Evolutionary conservation across 225 moss, liverwort and hornwort species (phyloP), one percentile per base, ranked within the genome.

Genomic region (Pseudoscleropodium purum): DNA sequence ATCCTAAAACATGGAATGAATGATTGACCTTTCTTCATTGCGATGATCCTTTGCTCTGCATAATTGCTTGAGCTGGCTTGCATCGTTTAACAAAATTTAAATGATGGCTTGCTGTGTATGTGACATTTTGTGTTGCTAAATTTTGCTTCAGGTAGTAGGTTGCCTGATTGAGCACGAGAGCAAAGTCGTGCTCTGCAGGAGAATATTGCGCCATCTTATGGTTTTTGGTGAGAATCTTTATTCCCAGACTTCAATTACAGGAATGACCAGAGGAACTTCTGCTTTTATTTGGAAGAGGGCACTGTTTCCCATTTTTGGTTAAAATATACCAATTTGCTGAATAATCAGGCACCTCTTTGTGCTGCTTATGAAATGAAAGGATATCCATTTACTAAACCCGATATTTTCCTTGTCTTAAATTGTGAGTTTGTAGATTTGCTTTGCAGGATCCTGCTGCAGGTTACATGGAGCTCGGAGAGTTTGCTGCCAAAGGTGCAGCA

Each of bases 391-490:
- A 21, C 72, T 64, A 36, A 79, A 73, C 63, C 24, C 52, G 43
- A 79, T 45, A 52, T 74, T 73, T 69, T 86, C 59, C 59, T 59
- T 29, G 12, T 59, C 29, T 64, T 82, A 25, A 81, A 66, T 56
- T 73, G 36, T 52, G 77, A 61, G 83, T 79, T 79, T 37, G 47
- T 59, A 79, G n/a, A 39, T 76, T 30, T 82, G 43, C 80, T 85
- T 84, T 89, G 81, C 93, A 99, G 96, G 96, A 96, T 96, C 31
- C 87, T 96, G 88, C 96, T 37, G 96, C 96, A 73, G 97, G 97
- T 64, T 93, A 96, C 88, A 96, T 99, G 97, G 99, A 99, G 92
- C 96, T 99, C 62, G 96, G 96, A 45, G 99, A 97, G 88, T 97
- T 96, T 51, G 96, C 99, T 87, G 96, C 96, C 31, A 96, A 97